Conservation (phyloP, 139 green algal species). For the Mychonastes homosphaera region DNA sequence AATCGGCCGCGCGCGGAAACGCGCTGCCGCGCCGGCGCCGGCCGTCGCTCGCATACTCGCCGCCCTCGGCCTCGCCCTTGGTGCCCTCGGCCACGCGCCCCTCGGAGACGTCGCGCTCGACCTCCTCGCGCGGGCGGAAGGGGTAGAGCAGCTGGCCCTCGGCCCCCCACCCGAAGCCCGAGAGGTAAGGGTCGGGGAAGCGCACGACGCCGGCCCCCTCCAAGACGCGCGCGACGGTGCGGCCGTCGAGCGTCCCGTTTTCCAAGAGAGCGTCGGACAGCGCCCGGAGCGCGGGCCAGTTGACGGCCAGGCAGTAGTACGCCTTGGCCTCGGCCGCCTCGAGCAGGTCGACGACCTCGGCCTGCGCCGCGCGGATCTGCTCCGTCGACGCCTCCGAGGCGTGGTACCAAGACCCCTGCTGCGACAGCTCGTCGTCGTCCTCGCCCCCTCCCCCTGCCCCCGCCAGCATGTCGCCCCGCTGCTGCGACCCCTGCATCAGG, state of each 20-base stretch:
- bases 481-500: neutral
- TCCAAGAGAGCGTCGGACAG: constrained; percentile 38
- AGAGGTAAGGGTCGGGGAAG: constrained; percentile 36
- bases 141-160: constrained; percentile 30
- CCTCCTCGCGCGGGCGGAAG: constrained; percentile 20
- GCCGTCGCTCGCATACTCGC: neutral
- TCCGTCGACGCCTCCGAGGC: too few relatives aligned
- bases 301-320: constrained; percentile 69
- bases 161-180: constrained; percentile 17
- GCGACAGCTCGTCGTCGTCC: too few relatives aligned
- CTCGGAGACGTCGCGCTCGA: neutral
- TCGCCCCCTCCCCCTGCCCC: neutral
- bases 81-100: neutral
- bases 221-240: constrained; percentile 33
- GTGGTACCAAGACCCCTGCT: too few relatives aligned
- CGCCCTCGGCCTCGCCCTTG: neutral
- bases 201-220: constrained; percentile 40
- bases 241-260: constrained; percentile 14
- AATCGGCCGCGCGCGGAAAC: neutral
- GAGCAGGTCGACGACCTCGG: constrained; percentile 58
- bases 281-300: constrained; percentile 64
- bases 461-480: neutral
- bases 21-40: neutral
- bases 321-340: constrained; percentile 82
- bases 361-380: constrained; percentile 38